Base-by-base conservation (phyloP, 1,284 basidiomycete species). In the Hemileia vastatrix region DNA sequence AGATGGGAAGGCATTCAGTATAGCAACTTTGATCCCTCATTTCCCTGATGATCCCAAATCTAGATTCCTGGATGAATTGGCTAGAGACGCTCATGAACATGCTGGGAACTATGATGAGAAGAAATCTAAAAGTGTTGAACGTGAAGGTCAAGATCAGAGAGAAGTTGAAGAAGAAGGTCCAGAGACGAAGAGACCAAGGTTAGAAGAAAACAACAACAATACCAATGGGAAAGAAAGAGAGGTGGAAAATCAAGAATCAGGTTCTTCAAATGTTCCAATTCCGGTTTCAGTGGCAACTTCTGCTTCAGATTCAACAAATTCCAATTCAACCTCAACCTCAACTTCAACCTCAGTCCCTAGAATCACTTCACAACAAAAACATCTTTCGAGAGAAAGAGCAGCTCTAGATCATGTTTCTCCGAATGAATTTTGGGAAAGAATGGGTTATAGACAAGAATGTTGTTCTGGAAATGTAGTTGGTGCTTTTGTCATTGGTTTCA, bases 11-110 rank as follows among this genome's bases (percentile, higher is more conserved):
- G 6, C 3, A 2, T 54, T 67, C 4, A 64, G 64, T 1, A 68
- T 75, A 13, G 67, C 72, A 1, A 73, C 70, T 15, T 81, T 83
- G 57, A 86, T 95, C 21, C 92, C 92, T 2, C 85, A 82, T 57
- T 89, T 95, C 71, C 87, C 91, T 18, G 92, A 96, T 71, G 90
- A 94, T 76, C 91, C 92, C 1, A 94, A 95, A 75, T 84, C 87
- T 59, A 82, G 92, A 15, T 94, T 94, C 75, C 77, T 94, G 72
- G 87, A 89, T 72, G 90, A 93, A 73, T 83, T 94, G 54, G 87
- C 83, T 63, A 18, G 67, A 2, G 70, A 71, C 33, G 69, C 72
- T 21, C 69, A 75, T 59, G 73, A 73, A 40, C 71, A 71, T 40
- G 66, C 66, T 23, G 15, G 21, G 19, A 33, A 24, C 43, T 5